A percentile compares a stretch with the other conserved stretches of the same genome.
Conservation (phyloP, 2,329 filamentous ascomycete species). For the Neofusicoccum laricinum region DNA sequence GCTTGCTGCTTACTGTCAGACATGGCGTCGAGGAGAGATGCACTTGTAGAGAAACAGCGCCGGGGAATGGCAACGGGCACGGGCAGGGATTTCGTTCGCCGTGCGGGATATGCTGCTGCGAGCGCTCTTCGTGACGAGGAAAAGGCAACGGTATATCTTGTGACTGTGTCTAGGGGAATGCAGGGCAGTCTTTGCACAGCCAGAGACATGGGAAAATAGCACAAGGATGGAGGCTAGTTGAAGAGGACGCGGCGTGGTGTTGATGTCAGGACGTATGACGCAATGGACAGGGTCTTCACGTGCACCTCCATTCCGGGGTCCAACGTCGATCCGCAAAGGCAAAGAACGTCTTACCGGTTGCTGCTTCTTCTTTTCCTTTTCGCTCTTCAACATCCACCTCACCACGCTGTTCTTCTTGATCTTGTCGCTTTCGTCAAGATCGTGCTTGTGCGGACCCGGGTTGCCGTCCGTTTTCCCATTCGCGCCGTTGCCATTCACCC, state of each 20-base stretch:
- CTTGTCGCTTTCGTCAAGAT: conserved; percentile 68
- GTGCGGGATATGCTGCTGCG: neutral
- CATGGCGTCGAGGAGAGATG: conserved; percentile 40
- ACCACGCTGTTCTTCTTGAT: conserved; percentile 80
- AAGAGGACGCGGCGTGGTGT: neutral
- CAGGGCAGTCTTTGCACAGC: neutral
- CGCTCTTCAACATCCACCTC: conserved; percentile 61
- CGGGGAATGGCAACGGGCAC: neutral
- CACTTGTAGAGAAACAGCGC: conserved; percentile 26
- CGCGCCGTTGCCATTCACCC: conserved; percentile 72
- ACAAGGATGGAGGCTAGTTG: neutral
- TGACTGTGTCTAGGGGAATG: neutral
- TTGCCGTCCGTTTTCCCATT: conserved; percentile 70
- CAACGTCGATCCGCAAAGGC: neutral
- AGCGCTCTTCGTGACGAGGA: neutral
- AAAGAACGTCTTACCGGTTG: conserved; percentile 16
- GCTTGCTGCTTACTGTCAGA: conserved; percentile 44
- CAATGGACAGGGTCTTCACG: conserved; percentile 6
- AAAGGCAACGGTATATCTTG: neutral
- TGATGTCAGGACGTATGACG: conserved; percentile 12
- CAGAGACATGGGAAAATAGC: neutral
- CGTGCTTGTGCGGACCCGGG: conserved; percentile 71
- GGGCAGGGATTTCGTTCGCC: neutral
- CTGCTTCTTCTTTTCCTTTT: conserved; percentile 63
- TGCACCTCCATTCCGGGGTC: neutral